Conservation (phyloP, 805 yeast genomes). For the Blastobotrys peoriensis region DNA sequence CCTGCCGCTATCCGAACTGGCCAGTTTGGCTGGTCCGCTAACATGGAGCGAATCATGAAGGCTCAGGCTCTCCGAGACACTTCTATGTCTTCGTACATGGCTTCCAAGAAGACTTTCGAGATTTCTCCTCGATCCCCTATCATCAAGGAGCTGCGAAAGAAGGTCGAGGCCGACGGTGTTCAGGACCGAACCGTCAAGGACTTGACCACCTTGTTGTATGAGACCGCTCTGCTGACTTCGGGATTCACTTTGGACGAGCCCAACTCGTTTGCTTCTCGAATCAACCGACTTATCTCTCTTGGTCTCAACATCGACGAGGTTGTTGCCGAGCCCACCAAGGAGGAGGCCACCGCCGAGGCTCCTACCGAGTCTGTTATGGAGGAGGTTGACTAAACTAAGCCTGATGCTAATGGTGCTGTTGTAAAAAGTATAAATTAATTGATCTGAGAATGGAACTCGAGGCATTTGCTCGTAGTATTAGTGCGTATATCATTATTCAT, state of each 20-base stretch:
- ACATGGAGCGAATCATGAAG: constrained; percentile 99
- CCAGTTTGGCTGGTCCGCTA: constrained; percentile 99
- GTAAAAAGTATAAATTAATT: neutral
- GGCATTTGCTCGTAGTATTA: neutral
- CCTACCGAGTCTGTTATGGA: constrained; percentile 95
- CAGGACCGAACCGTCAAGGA: constrained; percentile 98
- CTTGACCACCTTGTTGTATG: constrained; percentile 91
- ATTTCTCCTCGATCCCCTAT: constrained; percentile 95
- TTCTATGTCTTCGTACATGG: constrained; percentile 98
- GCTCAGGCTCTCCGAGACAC: constrained; percentile 99
- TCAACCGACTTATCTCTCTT: constrained; percentile 94
- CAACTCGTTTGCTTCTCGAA: constrained; percentile 93
- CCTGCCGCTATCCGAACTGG: constrained; percentile 99
- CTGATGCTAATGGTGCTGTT: neutral
- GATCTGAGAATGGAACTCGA: neutral
- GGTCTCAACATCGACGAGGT: constrained; percentile 98
- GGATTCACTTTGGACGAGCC: constrained; percentile 99
- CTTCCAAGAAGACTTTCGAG: constrained; percentile 98
- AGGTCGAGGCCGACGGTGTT: constrained; percentile 96
- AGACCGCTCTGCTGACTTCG: constrained; percentile 96
- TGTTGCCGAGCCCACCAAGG: constrained; percentile 43
- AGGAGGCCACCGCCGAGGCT: constrained; percentile 44
- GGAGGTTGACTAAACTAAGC: constrained; percentile 86
- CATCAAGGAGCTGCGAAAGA: constrained; percentile 90
- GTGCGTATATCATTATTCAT: neutral